Base-by-base conservation (phyloP, 2,329 filamentous ascomycete genomes). In the Sporothrix inflata region DNA sequence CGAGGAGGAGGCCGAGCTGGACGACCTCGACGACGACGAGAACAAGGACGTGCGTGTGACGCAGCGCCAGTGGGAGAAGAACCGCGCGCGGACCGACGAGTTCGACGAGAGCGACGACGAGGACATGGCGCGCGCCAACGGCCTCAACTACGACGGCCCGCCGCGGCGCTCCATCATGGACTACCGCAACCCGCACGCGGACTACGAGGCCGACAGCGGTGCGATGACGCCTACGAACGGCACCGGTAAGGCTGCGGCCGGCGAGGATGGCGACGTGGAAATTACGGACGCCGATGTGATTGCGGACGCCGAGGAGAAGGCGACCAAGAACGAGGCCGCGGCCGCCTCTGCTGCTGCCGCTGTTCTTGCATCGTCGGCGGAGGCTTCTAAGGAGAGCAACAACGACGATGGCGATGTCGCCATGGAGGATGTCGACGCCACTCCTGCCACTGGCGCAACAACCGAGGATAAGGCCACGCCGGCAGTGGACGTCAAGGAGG, bases 21-120 rank as follows among this genome's bases (percentile, higher is more conserved):
- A 91, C 73, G 89, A 91, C 74, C 79, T 93, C 1, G 94, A 98
- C 75, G 93, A 94, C 70, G 94, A 98, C 75, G 88, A 93, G 76
- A 94, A 96, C 79, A 91, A 93, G 76, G 95, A 98, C 78, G 88
- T 88, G 71, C 91, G 95, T 34, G 90, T 91, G 81, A 97, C 94
- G 0, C 88, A 96, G 80, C 91, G 93, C 47, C 89, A 91, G 75
- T 94, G 92, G 85, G 95, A 98, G 75, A 90, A 94, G 80, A 90
- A 88, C 66, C 87, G 94, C 34, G 88, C 90, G 70, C 89, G 92
- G 72, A 89, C 93, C 8, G 92, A 92, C 76, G 95, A 98, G 79
- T 89, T 94, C 57, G 92, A 94, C 73, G 92, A 96, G 57, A 97
- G 93, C 75, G 94, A 97, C 74, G 94, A 97, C 73, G 95, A 98